Base-by-base conservation (phyloP, 768 basidiomycete genomes). In the Podaxis carcinomalis region DNA sequence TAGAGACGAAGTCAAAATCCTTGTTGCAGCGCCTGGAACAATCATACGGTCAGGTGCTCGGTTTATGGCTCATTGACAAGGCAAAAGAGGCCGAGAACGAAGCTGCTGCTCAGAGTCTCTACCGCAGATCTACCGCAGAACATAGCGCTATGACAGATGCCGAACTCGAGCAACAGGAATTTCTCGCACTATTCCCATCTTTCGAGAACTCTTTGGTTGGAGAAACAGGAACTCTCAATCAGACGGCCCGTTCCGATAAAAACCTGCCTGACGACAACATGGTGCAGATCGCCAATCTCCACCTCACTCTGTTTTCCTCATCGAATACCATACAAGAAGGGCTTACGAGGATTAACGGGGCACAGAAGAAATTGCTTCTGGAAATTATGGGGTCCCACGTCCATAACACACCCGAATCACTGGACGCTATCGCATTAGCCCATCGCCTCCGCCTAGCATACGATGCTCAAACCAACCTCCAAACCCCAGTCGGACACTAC, bases 1-100 rank as follows among this genome's bases (percentile, higher is more conserved):
- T 78, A 1, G 82, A 80, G n/a, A 67, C 79, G 28, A 72, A 72
- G 19, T 50, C 72, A 0, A 65, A 65, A 37, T 46, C 69, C 4
- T 67, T 69, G 32, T 63, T 83, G 11, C 58, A 64, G 11, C 37
- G 71, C 5, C 61, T 94, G 32, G 79, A 82, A 56, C 72, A 67
- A 5, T 71, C 79, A 10, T 94, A 91, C 66, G 87, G 90, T 56
- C 88, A 89, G 67, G 78, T 85, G 2, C 79, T 86, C 49, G 80
- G 85, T n/a, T 80, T 96, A 21, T 98, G 96, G 96, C 78, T 85
- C 46, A 85, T 88, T 46, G 91, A 97, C 65, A 84, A 85, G 25
- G 84, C 86, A 32, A 87, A 83, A 65, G 85, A 87, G 62, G 81
- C 83, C 39, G 81, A 90, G 63, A 78, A 74, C n/a, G 82, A 83